Percentiles rank a stretch among this genome's conserved stretches.
Conservation (phyloP, 192 early-diverging fungal genomes). For the Lobulomyces angularis region DNA sequence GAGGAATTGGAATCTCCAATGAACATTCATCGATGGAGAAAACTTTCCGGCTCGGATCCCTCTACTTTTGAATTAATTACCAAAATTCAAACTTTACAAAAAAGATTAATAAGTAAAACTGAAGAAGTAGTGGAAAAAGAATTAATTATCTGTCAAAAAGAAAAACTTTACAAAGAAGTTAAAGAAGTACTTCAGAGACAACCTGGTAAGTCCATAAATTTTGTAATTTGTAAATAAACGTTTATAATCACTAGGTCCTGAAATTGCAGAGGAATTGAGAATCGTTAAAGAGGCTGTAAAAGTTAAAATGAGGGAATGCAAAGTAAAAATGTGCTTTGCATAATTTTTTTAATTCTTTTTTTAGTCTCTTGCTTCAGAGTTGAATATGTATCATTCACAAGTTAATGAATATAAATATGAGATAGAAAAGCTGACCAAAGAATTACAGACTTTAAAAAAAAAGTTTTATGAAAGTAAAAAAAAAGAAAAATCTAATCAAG, state of each 20-base stretch:
- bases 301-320: constrained; percentile 36
- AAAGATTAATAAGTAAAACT: constrained; percentile 45
- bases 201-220: no score
- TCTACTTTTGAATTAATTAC: constrained; percentile 47
- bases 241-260: no score
- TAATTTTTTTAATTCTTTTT: neutral
- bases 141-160: constrained; percentile 41
- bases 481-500: no score
- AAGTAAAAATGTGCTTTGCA: constrained; percentile 16
- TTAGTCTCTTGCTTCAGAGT: constrained; percentile 45
- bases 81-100: constrained; percentile 49
- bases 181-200: constrained; percentile 42
- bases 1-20: constrained; percentile 54
- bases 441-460: constrained; percentile 43
- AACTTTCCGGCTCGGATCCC: constrained; percentile 43
- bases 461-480: constrained; percentile 36
- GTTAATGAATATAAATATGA: constrained; percentile 50
- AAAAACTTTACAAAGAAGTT: constrained; percentile 43
- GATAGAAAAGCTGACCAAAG: constrained; percentile 38
- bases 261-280: constrained; percentile 39
- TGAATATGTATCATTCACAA: constrained; percentile 56
- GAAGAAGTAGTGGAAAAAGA: constrained; percentile 54
- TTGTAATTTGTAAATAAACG: no score
- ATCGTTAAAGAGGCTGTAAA: constrained; percentile 36
- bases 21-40: constrained; percentile 53